Evolutionary conservation across 1,284 basidiomycete species (phyloP).

Genomic region (Cystobasidium pallidum): DNA sequence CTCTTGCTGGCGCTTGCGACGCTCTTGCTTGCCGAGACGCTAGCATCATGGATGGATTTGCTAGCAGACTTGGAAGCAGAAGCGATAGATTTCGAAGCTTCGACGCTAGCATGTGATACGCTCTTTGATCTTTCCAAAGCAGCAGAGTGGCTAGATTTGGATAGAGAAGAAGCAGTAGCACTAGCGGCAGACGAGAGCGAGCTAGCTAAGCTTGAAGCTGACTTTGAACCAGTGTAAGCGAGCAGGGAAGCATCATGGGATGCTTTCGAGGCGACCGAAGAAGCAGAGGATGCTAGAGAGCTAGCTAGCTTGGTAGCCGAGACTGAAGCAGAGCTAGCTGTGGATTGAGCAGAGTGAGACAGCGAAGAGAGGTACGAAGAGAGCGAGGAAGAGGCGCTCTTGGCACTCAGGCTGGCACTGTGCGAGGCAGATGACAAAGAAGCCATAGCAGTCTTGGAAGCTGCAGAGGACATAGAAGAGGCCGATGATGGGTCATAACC

Average conservation of each 20-base stretch:
- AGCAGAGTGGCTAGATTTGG: conserved; percentile 7
- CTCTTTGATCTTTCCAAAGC: conserved; percentile 24
- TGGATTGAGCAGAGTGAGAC: conserved; percentile 31
- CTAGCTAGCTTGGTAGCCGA: conserved; percentile 43
- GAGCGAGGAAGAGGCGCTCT: conserved; percentile 43
- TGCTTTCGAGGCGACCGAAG: conserved; percentile 32
- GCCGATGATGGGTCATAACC: conserved; percentile 46
- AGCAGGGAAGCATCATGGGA: conserved; percentile 28
- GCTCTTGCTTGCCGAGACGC: conserved; percentile 23
- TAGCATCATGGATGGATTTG: conserved; percentile 17
- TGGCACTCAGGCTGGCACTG: conserved; percentile 31
- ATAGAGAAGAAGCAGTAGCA: conserved; percentile 21
- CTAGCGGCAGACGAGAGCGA: conserved; percentile 40
- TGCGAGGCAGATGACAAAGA: conserved; percentile 34
- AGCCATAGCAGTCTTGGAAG: conserved; percentile 31
- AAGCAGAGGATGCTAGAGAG: conserved; percentile 25
- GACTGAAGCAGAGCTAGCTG: conserved; percentile 38
- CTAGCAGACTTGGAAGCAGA: conserved; percentile 21
- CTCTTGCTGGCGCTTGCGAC: conserved; percentile 10
- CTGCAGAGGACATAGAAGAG: conserved; percentile 35
- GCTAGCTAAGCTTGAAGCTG: conserved; percentile 27
- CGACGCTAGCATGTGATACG: conserved; percentile 21
- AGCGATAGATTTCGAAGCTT: conserved; percentile 20
- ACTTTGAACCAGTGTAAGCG: conserved; percentile 27
- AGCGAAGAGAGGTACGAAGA: conserved; percentile 31